Percentiles rank a stretch among this genome's conserved stretches.
Evolutionary conservation across 2,329 filamentous ascomycete genomes (phyloP).

Genomic region (Pseudofabraea citricarpa): DNA sequence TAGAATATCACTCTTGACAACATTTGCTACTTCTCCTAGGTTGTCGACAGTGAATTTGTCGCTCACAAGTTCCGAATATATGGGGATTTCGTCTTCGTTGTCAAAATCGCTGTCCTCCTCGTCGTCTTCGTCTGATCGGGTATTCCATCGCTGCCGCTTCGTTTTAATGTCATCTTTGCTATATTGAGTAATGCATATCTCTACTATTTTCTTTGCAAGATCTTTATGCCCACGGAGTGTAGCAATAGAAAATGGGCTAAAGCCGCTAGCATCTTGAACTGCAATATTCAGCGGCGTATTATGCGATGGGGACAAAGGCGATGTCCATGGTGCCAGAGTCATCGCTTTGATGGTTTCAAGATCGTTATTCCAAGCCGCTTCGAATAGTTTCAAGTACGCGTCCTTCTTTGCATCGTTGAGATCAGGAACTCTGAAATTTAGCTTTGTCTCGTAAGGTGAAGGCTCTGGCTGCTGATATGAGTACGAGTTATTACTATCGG

Average conservation of each 20-base stretch:
- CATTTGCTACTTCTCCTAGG: constrained; percentile 62
- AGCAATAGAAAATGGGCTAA: constrained; percentile 61
- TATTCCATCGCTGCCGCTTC: constrained; percentile 31
- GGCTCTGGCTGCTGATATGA: background rate
- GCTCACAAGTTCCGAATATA: constrained; percentile 54
- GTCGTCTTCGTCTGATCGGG: constrained; percentile 41
- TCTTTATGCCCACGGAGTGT: constrained; percentile 60
- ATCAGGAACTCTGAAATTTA: constrained; percentile 27
- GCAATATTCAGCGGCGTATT: constrained; percentile 61
- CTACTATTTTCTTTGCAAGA: constrained; percentile 60
- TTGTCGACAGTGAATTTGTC: constrained; percentile 72
- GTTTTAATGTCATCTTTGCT: constrained; percentile 37
- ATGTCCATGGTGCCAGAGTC: constrained; percentile 54
- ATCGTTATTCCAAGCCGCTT: constrained; percentile 71
- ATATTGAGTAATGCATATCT: constrained; percentile 68
- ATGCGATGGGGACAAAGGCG: constrained; percentile 38
- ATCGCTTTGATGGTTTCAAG: constrained; percentile 59
- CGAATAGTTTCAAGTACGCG: constrained; percentile 64
- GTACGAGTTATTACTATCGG: background rate
- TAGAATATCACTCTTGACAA: constrained; percentile 59
- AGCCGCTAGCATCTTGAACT: constrained; percentile 41
- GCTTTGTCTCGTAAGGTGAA: constrained; percentile 13
- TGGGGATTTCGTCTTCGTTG: constrained; percentile 29
- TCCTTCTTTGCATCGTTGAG: constrained; percentile 47
- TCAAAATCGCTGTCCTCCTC: constrained; percentile 24